phyloP scores from a whole-genome alignment of 1,284 basidiomycete species.

The Ustilago crameri region DNA sequence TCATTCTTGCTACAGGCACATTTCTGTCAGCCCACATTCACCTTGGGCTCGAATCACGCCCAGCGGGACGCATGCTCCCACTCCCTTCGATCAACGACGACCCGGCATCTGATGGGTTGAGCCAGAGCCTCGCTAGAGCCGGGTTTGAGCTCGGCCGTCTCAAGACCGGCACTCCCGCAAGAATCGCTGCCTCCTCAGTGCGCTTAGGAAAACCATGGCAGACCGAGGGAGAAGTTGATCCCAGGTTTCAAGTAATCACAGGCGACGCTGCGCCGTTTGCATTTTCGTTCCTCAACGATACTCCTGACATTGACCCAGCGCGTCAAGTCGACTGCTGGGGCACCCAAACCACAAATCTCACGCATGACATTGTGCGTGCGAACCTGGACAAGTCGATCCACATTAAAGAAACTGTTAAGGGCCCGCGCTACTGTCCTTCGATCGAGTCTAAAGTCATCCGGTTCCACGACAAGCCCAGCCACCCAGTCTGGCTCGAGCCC shows the following conservation, averaged over 20 bases:
- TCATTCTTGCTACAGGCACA: conserved; percentile 88
- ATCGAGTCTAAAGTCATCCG: conserved; percentile 85
- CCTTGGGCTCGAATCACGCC: conserved; percentile 81
- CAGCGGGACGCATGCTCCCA: conserved; percentile 84
- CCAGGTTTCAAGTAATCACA: conserved; percentile 31
- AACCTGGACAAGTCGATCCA: conserved; percentile 80
- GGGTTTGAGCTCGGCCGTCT: conserved; percentile 84
- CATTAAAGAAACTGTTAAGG: conserved; percentile 87
- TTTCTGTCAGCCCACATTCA: conserved; percentile 90
- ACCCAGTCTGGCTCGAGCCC: conserved; percentile 88
- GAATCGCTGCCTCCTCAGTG: conserved; percentile 78
- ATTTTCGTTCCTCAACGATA: conserved; percentile 54
- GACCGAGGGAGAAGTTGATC: conserved; percentile 7
- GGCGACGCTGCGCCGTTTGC: conserved; percentile 45
- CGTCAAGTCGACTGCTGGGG: conserved; percentile 80
- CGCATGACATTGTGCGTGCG: conserved; percentile 76
- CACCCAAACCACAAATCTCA: conserved; percentile 78
- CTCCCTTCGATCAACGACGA: conserved; percentile 73
- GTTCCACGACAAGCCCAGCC: conserved; percentile 77
- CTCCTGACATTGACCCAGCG: conserved; percentile 68
- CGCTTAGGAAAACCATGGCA: conserved; percentile 71
- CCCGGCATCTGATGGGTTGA: conserved; percentile 74
- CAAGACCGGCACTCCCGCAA: conserved; percentile 89
- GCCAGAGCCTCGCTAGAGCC: conserved; percentile 77
- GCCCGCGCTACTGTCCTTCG: conserved; percentile 89